phyloP scores from a whole-genome alignment of 345 rosid genomes.

The Gossypium herbaceum region DNA sequence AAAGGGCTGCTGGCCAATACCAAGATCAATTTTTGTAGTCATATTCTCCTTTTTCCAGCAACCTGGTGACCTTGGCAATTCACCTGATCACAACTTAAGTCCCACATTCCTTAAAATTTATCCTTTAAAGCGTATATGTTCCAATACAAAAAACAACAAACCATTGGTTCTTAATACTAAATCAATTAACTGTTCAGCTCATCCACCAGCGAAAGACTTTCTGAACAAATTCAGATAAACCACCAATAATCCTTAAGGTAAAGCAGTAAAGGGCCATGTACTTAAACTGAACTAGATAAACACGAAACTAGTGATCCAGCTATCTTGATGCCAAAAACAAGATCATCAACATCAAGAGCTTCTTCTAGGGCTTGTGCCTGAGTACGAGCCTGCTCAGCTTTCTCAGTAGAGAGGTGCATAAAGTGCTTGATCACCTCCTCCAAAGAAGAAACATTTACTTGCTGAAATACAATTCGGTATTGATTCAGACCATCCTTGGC shows the following conservation, averaged over 20 bases:
- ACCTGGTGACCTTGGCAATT: background rate
- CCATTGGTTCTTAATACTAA: background rate
- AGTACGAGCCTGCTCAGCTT: conserved; percentile 93
- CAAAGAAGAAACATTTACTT: conserved; percentile 89
- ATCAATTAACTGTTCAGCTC: background rate
- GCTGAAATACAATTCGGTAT: conserved; percentile 91
- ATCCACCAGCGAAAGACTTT: background rate
- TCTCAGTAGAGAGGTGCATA: conserved; percentile 90
- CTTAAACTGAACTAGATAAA: background rate
- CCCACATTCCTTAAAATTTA: background rate
- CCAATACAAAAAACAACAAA: background rate
- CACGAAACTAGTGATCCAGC: background rate
- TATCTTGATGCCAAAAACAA: conserved; percentile 24
- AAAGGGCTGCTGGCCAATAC: background rate
- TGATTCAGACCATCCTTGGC: conserved; percentile 98
- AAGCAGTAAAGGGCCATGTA: background rate
- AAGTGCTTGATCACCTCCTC: conserved; percentile 99
- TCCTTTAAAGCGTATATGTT: background rate
- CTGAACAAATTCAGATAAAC: background rate
- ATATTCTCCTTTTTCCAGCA: background rate
- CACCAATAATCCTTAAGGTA: background rate
- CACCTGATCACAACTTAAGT: background rate
- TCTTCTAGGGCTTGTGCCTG: conserved; percentile 93
- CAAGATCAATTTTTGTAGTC: background rate
- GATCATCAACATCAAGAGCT: conserved; percentile 98